Base-by-base conservation (phyloP, 495 filamentous ascomycete genomes). In the Hypoxylon trugodes region DNA sequence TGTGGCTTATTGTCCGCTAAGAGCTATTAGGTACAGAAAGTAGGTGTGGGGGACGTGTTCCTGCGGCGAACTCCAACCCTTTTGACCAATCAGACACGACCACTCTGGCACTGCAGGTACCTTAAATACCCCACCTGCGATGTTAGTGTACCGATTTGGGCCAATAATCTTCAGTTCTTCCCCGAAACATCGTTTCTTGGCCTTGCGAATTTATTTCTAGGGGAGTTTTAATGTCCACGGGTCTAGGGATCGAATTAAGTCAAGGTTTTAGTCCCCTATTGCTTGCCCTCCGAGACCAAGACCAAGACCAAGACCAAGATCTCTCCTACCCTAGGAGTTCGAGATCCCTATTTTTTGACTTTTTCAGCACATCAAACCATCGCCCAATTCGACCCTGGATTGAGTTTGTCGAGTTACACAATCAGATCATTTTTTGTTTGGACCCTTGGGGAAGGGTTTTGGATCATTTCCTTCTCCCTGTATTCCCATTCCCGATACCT, bases 131-230 rank as follows among this genome's bases (percentile, higher is more conserved):
- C 45, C 45, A 48, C 45, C 28, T 21, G 42, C 6, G 3, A 13
- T 15, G 33, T 16, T 42, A 12, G 38, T 22, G 45, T 57, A 57
- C 52, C 60, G 40, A 58, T 28, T 9, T 38, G 3, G 16, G 8
- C 52, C 53, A 64, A 58, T 55, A 26, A 50, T 42, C 21, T 42
- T 56, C 7, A 33, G 43, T 15, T 15, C 6, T 33, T 52, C 46
- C 56, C 56, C 19, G 52, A 60, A 60, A 60, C 56, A 45, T 60
- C 56, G 26, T 33, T 30, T 32, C 46, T 51, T 59, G 46, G 56
- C 45, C n/a, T n/a, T 59, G 30, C 51, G 18, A 59, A 33, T n/a
- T 28, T 36, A 36, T 24, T 18, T 50, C 18, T 35, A 35, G 12
- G 9, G 5, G 43, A 2, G 25, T 47, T 50, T 15, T 22, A 9